Percentiles rank a stretch among this genome's conserved stretches.
Evolutionary conservation across 306 rosid species (phyloP).

Genomic region (Glycine latifolia): DNA sequence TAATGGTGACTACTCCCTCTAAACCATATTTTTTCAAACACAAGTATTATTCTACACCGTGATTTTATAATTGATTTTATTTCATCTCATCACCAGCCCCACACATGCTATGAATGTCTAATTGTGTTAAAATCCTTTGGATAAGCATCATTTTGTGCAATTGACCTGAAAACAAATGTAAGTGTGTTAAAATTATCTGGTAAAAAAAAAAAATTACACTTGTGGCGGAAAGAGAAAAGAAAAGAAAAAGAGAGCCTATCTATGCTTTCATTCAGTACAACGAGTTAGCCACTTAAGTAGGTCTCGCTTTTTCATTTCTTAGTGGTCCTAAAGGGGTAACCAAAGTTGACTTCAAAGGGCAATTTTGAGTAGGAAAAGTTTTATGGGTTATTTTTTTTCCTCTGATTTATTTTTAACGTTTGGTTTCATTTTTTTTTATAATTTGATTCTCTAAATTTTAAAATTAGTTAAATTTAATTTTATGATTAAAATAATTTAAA

Average conservation of each 20-base stretch:
- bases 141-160: neutral
- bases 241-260: conserved; percentile 28
- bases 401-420: too few species aligned
- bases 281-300: conserved; percentile 35
- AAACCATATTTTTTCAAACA: too few species aligned
- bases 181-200: neutral
- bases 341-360: conserved; percentile 44
- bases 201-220: conserved; percentile 17
- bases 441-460: too few species aligned
- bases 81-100: too few species aligned
- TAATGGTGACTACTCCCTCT: too few species aligned
- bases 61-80: too few species aligned
- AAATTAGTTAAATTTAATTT: too few species aligned
- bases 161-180: neutral
- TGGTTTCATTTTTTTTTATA: too few species aligned
- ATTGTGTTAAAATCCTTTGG: neutral
- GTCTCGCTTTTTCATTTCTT: conserved; percentile 38
- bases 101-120: neutral
- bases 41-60: too few species aligned
- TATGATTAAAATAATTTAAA: too few species aligned
- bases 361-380: neutral
- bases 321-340: conserved; percentile 52
- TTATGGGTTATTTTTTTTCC: too few species aligned
- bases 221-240: conserved; percentile 19
- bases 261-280: conserved; percentile 34